These are phyloP conservation scores for Lyophyllum atratum DNA, from an alignment of 768 basidiomycete genomes.

Conservation along the genomic window DNA sequence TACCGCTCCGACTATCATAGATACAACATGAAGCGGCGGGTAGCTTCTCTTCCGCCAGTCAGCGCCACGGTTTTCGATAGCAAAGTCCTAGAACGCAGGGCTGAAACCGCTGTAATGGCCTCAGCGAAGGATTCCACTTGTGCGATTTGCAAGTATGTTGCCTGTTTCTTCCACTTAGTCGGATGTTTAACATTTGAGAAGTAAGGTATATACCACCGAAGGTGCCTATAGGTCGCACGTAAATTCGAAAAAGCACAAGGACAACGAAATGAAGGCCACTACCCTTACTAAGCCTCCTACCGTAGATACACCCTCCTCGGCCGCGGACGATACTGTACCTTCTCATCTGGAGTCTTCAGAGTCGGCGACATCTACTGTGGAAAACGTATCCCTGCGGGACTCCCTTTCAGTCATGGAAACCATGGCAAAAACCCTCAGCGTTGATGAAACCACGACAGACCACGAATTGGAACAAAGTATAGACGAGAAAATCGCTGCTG, in stretches of 20 bases:
- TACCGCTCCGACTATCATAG: conserved; percentile 95
- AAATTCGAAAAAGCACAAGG: conserved; percentile 86
- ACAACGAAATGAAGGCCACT: conserved; percentile 61
- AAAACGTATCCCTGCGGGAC: conserved; percentile 14
- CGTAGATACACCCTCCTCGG: not conserved
- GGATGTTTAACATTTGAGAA: conserved; percentile 28
- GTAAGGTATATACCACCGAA: conserved; percentile 87
- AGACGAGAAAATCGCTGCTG: conserved; percentile 74
- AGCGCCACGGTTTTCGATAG: conserved; percentile 77
- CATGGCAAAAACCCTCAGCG: conserved; percentile 15
- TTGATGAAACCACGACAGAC: conserved; percentile 37
- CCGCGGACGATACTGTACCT: not conserved
- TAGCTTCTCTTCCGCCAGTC: conserved; percentile 88
- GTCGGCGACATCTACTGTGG: conserved; percentile 17
- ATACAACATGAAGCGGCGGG: conserved; percentile 97
- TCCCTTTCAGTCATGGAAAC: conserved; percentile 16
- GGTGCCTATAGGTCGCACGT: conserved; percentile 90
- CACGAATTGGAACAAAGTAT: conserved; percentile 58
- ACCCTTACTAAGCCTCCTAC: conserved; percentile 12
- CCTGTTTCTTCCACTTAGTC: conserved; percentile 4
- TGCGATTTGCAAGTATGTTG: conserved; percentile 81
- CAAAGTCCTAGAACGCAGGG: conserved; percentile 79
- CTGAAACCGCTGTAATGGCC: conserved; percentile 71
- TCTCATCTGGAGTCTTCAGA: conserved; percentile 3
- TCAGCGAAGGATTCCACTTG: conserved; percentile 66